Evolutionary conservation across 257 asterid species (phyloP), one percentile per base, ranked within the genome.

Genomic region (Fraxinus cuspidata): DNA sequence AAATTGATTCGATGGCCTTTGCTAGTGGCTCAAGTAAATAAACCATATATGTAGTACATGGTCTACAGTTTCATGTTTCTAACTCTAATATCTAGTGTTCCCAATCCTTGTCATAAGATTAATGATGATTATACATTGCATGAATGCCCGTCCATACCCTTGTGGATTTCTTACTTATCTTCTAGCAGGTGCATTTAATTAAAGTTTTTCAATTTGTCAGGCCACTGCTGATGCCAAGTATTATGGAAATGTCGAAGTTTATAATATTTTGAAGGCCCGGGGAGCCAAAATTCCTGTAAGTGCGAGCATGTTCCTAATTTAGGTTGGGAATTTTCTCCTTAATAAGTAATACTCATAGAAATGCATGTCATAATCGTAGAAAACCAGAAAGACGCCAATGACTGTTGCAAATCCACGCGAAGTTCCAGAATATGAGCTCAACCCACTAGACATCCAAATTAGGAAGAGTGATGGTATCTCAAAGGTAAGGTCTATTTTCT

Each of bases 201-300:
- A 27, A 7, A 51, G 70, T 74, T 71, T 38, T 70, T 77, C 73
- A 44, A 71, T 74, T 56, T 77, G 81, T 28, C 87, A 94, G 99
- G 98, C 98, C 40, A 98, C 98, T 74, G 97, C 97, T 85, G 99
- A 96, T 87, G 98, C 98, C 13, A 96, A 96, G 81, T 92, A 96
- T 86, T 96, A 96, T 78, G 97, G 98, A 49, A 93, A 96, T 77
- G 16, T 74, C 31, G 97, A 90, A 49, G 91, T 93, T 77, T 96
- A 88, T 81, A 90, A 90, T 82, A 85, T 91, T 25, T 88, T 96
- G 88, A 96, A 92, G 87, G 90, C 98, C 70, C 98, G 97, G 74
- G 99, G 99, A 70, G 99, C 97, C 70, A 90, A 90, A 83, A 83
- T 86, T 75, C 97, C 93, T 27, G 99, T 94, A 87, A 83, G 94